A percentile compares a stretch with the other conserved stretches of the same genome.
Conservation (phyloP, 495 filamentous ascomycete species). For the Bacidia gigantensis region DNA sequence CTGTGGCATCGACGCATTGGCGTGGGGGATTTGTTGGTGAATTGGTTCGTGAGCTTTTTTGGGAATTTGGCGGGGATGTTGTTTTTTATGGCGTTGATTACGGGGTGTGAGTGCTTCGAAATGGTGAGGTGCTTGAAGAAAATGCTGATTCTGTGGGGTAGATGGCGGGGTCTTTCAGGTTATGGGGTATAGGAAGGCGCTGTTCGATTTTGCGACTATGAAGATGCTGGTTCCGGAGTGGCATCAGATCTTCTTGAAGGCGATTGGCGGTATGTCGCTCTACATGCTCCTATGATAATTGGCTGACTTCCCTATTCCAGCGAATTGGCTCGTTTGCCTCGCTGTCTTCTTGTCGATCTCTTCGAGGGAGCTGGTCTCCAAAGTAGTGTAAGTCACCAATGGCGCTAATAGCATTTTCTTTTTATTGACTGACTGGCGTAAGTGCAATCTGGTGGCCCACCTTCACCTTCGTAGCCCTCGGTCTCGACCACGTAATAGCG, state of each 20-base stretch:
- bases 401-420: not conserved
- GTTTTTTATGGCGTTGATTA: conserved; percentile 44
- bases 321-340: conserved; percentile 53
- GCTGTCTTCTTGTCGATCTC: conserved; percentile 43
- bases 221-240: conserved; percentile 44
- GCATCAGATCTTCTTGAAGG: conserved; percentile 47
- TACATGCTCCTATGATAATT: not conserved
- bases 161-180: conserved; percentile 41
- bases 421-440: not conserved
- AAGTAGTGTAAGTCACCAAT: conserved; percentile 28
- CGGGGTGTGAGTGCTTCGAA: conserved; percentile 25
- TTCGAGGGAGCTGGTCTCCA: conserved; percentile 40
- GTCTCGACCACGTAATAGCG: conserved; percentile 48
- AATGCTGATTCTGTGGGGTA: conserved; percentile 15
- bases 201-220: conserved; percentile 36
- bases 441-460: conserved; percentile 49
- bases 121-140: not conserved
- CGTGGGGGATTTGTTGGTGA: conserved; percentile 34
- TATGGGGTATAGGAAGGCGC: conserved; percentile 35
- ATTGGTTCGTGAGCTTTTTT: conserved; percentile 45
- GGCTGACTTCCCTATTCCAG: conserved; percentile 11
- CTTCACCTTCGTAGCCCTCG: conserved; percentile 44
- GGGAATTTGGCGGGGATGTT: conserved; percentile 47
- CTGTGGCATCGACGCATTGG: conserved; percentile 37
- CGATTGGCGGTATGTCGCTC: conserved; percentile 28